These are phyloP conservation scores for Xanthoconium purpureum DNA, from an alignment of 768 basidiomycete genomes.

Conservation along the genomic window DNA sequence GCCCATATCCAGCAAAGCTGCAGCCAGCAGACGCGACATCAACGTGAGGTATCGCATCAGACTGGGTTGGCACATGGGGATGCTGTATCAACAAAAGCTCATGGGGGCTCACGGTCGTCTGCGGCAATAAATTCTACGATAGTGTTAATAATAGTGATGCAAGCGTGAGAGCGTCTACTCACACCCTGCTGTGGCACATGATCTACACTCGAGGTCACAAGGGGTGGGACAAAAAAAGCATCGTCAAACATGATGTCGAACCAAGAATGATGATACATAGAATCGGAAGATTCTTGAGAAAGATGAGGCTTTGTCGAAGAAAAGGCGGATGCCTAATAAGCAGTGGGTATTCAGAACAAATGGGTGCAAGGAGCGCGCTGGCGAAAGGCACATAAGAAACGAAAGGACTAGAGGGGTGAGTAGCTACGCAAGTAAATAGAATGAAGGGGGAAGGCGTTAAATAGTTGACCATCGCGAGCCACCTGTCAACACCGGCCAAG, in stretches of 20 bases:
- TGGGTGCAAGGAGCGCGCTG: neutral
- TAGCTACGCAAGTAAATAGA: neutral
- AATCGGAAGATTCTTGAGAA: too few species aligned
- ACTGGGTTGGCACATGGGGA: neutral
- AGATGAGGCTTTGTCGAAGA: neutral
- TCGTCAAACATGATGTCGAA: neutral
- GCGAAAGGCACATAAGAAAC: neutral
- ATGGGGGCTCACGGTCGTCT: constrained; percentile 3
- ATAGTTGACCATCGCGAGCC: neutral
- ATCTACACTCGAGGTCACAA: neutral
- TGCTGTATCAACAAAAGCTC: neutral
- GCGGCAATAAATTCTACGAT: neutral
- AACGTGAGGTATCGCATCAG: neutral
- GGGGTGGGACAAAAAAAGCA: neutral
- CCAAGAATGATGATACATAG: neutral
- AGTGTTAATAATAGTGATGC: neutral
- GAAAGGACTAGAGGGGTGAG: neutral
- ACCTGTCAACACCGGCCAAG: neutral
- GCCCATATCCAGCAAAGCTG: neutral
- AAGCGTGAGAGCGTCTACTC: neutral
- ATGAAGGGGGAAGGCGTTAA: neutral
- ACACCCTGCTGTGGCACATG: constrained; percentile 4
- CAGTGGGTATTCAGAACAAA: neutral
- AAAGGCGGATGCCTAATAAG: neutral
- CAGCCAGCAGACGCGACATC: neutral